phyloP scores from a whole-genome alignment of 345 rosid genomes.

The Corymbia maculata region DNA sequence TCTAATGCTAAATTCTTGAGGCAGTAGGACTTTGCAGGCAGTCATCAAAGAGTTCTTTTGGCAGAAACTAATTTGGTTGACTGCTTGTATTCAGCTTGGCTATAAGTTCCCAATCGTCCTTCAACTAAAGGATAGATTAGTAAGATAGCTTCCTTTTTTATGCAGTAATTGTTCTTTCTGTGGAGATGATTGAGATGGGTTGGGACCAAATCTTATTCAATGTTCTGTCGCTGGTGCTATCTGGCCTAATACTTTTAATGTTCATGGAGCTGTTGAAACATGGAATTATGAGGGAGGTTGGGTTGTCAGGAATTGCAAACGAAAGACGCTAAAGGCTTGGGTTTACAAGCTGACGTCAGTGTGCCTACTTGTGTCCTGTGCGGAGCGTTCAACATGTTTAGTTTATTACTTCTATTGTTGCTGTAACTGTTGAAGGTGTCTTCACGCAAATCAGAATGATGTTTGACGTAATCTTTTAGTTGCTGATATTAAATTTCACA shows the following conservation, averaged over 20 bases:
- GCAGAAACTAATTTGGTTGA: background rate
- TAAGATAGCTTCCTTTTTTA: background rate
- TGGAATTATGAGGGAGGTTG: background rate
- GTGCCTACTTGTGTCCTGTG: background rate
- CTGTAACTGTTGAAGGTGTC: background rate
- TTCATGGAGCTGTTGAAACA: background rate
- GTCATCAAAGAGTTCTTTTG: background rate
- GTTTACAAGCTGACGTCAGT: background rate
- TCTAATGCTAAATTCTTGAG: background rate
- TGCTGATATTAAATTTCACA: background rate
- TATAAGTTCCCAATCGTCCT: background rate
- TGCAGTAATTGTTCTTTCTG: background rate
- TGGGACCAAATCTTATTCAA: background rate
- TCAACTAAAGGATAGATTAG: background rate
- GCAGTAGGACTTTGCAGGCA: background rate
- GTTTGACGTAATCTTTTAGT: background rate
- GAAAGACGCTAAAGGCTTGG: background rate
- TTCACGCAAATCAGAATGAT: background rate
- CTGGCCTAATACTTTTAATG: background rate
- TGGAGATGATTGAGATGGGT: background rate
- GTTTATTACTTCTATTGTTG: background rate
- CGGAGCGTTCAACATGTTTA: background rate
- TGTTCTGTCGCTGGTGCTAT: background rate
- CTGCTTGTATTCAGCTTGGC: background rate
- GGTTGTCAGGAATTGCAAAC: background rate